phyloP scores from a whole-genome alignment of 257 asterid genomes.

The Solanum pimpinellifolium region DNA sequence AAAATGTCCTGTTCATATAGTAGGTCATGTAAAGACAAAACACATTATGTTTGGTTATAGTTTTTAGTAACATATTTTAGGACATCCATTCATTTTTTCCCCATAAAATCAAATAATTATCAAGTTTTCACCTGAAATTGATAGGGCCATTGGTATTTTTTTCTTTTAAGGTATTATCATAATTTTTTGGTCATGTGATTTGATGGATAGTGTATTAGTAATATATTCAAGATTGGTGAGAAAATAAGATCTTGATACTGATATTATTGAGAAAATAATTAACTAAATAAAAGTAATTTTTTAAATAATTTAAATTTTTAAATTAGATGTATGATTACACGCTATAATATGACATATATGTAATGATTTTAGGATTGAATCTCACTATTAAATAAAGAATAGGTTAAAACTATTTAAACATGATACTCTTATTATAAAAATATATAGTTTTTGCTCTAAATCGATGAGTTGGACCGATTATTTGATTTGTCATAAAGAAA shows the following conservation, averaged over 20 bases:
- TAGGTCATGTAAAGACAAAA: neutral
- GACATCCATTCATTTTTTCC: neutral
- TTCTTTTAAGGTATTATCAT: neutral
- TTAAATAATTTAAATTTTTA: neutral
- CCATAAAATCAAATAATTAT: neutral
- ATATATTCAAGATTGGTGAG: neutral
- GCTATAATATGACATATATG: too few relatives aligned
- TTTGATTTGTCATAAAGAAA: too few relatives aligned
- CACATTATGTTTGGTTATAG: neutral
- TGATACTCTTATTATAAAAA: neutral
- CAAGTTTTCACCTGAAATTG: neutral
- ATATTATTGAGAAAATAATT: neutral
- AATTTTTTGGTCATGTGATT: neutral
- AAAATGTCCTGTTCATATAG: neutral
- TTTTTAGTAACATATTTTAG: neutral
- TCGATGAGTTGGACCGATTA: too few relatives aligned
- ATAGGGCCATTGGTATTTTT: neutral
- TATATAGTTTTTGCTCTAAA: neutral
- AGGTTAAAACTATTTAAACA: neutral
- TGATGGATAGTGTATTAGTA: neutral
- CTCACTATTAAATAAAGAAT: accelerated
- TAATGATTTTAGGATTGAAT: neutral
- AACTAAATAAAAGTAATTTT: neutral
- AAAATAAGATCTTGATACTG: neutral
- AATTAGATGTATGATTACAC: too few relatives aligned